phyloP scores from a whole-genome alignment of 495 filamentous ascomycete genomes.

The Extremus antarcticus region DNA sequence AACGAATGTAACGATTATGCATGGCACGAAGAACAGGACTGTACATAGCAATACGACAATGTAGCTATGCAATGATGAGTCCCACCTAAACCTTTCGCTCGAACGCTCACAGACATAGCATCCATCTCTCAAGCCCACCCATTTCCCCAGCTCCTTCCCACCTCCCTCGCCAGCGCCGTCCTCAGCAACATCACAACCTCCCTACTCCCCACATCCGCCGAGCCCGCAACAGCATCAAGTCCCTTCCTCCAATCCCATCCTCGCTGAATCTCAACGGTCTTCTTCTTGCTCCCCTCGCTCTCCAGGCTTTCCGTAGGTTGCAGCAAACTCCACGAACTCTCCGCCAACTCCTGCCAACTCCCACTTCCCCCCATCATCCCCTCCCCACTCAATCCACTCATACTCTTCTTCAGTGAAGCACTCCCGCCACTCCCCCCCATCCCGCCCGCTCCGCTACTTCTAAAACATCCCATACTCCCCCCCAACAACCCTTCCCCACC shows the following conservation, averaged over 20 bases:
- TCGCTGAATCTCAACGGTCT: constrained; percentile 36
- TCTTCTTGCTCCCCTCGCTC: constrained; percentile 8
- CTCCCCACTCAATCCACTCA: background rate
- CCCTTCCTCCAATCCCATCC: constrained; percentile 81
- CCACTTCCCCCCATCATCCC: constrained; percentile 2
- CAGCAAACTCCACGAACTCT: constrained; percentile 8
- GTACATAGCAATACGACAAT: background rate
- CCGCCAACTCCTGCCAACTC: background rate
- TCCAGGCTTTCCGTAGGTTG: background rate
- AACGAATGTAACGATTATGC: background rate
- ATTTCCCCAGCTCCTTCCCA: constrained; percentile 46
- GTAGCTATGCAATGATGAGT: background rate
- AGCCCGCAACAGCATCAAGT: constrained; percentile 41
- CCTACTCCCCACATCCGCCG: constrained; percentile 45
- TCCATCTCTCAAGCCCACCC: background rate
- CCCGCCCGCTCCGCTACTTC: background rate
- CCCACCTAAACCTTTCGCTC: background rate
- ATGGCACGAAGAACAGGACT: background rate
- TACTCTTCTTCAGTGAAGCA: constrained; percentile 31
- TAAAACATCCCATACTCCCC: constrained; percentile 45
- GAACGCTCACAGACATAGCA: background rate
- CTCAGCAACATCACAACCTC: constrained; percentile 64
- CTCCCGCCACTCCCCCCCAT: constrained; percentile 1
- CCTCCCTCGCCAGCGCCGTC: constrained; percentile 59
- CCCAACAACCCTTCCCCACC: constrained; percentile 63